These are phyloP conservation scores for Rutidosis leptorrhynchoides DNA, from an alignment of 129 eudicot species.

Conservation along the genomic window DNA sequence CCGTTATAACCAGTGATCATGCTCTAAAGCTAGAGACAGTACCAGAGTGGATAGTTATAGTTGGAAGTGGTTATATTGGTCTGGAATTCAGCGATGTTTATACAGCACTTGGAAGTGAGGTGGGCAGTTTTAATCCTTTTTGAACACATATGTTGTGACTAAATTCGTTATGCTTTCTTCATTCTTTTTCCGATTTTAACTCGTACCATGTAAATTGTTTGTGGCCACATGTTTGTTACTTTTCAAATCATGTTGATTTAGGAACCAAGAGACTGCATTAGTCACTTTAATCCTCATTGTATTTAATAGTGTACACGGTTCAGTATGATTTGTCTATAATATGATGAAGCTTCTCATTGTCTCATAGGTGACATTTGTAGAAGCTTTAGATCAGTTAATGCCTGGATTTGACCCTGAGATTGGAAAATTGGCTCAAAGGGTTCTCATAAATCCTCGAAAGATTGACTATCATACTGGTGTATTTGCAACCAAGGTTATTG, in stretches of 20 bases:
- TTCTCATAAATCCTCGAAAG: slow-evolving; percentile 94
- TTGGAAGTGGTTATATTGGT: slow-evolving; percentile 99
- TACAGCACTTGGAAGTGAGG: slow-evolving; percentile 99
- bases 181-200: not conserved
- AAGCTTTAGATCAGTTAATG: slow-evolving; percentile 98
- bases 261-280: not conserved
- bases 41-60: slow-evolving; percentile 97
- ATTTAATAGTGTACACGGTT: not conserved
- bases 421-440: slow-evolving; percentile 94
- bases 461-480: slow-evolving; percentile 97
- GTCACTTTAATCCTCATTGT: not conserved
- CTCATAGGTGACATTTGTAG: slow-evolving; percentile 86
- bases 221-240: not conserved
- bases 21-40: slow-evolving; percentile 84
- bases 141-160: slow-evolving; percentile 5
- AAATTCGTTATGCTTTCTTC: not conserved
- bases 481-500: slow-evolving; percentile 90
- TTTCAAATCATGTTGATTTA: not conserved
- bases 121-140: slow-evolving; percentile 26
- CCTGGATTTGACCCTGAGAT: slow-evolving; percentile 99
- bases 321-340: not conserved
- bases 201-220: not conserved
- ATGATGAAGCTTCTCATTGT: slow-evolving; percentile 18
- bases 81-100: slow-evolving; percentile 99
- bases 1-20: slow-evolving; percentile 91